Evolutionary conservation across 805 yeast genomes (phyloP), one percentile per base, ranked within the genome.

Genomic region (Suhomyces faveliae): DNA sequence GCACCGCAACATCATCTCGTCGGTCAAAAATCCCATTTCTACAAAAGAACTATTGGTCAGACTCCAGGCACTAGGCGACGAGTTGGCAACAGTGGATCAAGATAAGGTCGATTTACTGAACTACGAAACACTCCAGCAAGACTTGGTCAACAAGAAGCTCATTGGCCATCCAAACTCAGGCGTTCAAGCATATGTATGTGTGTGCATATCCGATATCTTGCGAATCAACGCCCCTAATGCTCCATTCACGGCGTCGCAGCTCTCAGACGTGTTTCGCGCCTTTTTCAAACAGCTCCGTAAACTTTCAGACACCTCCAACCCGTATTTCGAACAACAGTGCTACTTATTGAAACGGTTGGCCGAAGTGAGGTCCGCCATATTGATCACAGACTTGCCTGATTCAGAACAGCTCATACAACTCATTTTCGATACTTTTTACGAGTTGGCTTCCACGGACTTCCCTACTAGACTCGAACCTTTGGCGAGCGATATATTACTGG

Each of bases 181-280:
- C 4, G 81, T 90, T 6, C 85, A 83, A 53, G 81, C 91, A 0
- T 80, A 73, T 49, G 78, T 78, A 1, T 83, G 94, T 6, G 85
- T 95, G 58, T 83, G 94, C 52, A 52, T 89, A 6, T 75, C 89
- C 5, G 96, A 90, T 61, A 71, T 91, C 8, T 65, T 90, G 37
- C 73, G 96, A 49, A 63, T 91, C 12, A 85, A 77, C 58, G 97
- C 96, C 0, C 97, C 97, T 0, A 88, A 90, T 61, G 96, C 96
- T 5, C 97, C 97, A 3, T 90, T 78, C 64, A 80, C 86, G 1
- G 81, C 83, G 20, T 52, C 69, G 1, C 84, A 85, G 54, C 70
- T 90, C 33, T 70, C 81, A 0, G 83, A 73, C 3, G 77, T 89
- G 15, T 89, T 90, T 68, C 79, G 76, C 53, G 71, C 87, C 6